Percentiles rank a stretch among this genome's conserved stretches.
phyloP scores from a whole-genome alignment of 2,329 filamentous ascomycete species.

The Verticillium tricorpus region DNA sequence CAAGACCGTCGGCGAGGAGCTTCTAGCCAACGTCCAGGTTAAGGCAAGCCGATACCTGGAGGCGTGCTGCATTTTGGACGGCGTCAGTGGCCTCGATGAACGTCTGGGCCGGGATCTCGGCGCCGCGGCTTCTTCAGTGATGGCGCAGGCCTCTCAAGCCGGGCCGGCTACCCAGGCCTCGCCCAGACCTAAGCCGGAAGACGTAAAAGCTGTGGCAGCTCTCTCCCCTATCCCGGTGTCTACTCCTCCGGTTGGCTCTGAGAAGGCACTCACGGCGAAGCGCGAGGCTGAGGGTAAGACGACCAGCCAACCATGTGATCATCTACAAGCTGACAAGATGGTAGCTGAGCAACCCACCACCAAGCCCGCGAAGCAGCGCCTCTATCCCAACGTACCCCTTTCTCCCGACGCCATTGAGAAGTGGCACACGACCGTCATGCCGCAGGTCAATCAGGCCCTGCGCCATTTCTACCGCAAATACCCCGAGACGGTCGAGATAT shows the following conservation, averaged over 20 bases:
- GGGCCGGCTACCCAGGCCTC: not conserved
- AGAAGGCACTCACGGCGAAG: not conserved
- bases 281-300: not conserved
- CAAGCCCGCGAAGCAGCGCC: conserved; percentile 24
- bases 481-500: conserved; percentile 73
- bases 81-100: conserved; percentile 52
- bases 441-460: conserved; percentile 67
- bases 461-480: conserved; percentile 68
- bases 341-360: not conserved
- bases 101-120: conserved; percentile 44
- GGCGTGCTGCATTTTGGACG: conserved; percentile 58
- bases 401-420: conserved; percentile 60
- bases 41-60: conserved; percentile 55
- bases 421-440: conserved; percentile 69
- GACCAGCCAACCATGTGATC: not conserved
- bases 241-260: not conserved
- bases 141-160: not conserved
- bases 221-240: not conserved
- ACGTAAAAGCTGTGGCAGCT: not conserved
- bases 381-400: conserved; percentile 56
- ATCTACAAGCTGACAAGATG: not conserved
- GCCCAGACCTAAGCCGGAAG: not conserved
- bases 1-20: conserved; percentile 40
- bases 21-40: conserved; percentile 49
- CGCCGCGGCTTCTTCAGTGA: conserved; percentile 10